A percentile compares a stretch with the other conserved stretches of the same genome.
Conservation (phyloP, 495 filamentous ascomycete genomes). For the Neurospora sp. region DNA sequence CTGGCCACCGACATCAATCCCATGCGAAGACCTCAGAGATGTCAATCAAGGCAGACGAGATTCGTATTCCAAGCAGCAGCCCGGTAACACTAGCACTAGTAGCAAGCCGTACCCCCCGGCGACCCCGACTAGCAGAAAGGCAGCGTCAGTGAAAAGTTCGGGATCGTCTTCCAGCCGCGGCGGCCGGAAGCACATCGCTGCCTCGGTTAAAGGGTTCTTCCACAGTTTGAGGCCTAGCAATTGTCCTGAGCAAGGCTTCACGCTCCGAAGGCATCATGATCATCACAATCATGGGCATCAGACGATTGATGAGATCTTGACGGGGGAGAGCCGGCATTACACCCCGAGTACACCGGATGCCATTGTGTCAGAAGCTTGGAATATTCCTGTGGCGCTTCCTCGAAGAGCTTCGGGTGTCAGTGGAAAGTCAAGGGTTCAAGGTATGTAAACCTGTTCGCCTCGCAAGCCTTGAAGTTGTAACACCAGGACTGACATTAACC, state of each 20-base stretch:
- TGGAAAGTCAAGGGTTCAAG: not conserved
- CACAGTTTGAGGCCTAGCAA: conserved; percentile 27
- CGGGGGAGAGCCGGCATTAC: not conserved
- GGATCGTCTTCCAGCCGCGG: not conserved
- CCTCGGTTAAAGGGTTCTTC: conserved; percentile 20
- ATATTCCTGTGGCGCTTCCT: conserved; percentile 10
- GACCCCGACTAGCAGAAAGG: not conserved
- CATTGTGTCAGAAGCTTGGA: conserved; percentile 11
- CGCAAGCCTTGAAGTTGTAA: not conserved
- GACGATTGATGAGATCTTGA: not conserved
- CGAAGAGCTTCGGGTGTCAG: conserved; percentile 6
- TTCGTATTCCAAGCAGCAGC: not conserved
- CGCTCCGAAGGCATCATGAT: conserved; percentile 12
- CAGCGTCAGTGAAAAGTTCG: not conserved
- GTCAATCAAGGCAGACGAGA: not conserved
- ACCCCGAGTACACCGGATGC: conserved; percentile 3
- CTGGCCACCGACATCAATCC: not conserved
- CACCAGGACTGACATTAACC: not conserved
- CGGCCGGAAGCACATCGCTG: conserved; percentile 4
- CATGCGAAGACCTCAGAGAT: not conserved
- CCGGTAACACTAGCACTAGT: not conserved
- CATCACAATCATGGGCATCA: not conserved
- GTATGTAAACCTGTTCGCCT: not conserved
- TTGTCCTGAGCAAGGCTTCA: conserved; percentile 34
- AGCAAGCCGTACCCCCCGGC: not conserved